These are phyloP conservation scores for Metarhizium humberi DNA, from an alignment of 2,329 filamentous ascomycete species.

Conservation along the genomic window DNA sequence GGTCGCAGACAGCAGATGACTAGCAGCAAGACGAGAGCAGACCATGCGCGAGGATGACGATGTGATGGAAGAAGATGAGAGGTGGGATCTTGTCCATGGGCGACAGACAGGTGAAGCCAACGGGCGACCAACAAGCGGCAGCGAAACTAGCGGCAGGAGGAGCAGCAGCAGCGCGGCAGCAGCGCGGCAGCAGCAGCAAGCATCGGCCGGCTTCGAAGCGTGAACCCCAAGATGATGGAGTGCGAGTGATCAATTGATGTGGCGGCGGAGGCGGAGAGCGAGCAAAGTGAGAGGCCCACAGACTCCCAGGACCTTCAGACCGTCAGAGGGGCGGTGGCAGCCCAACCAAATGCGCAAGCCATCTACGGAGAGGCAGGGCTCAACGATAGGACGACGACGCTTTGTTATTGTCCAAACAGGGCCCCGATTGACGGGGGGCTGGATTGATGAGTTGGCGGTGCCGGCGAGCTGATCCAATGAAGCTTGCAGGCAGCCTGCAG, in stretches of 20 bases:
- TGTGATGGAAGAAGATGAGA: not conserved
- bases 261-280: not conserved
- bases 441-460: slow-evolving; percentile 30
- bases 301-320: not conserved
- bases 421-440: slow-evolving; percentile 8
- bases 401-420: slow-evolving; percentile 5
- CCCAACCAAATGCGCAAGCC: slow-evolving; percentile 1
- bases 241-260: not conserved
- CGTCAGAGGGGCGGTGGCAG: not conserved
- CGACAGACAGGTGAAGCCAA: not conserved
- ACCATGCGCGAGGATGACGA: not conserved
- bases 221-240: too few relatives aligned
- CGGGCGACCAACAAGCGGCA: not conserved
- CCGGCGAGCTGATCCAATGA: slow-evolving; percentile 27
- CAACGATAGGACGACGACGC: not conserved
- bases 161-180: not conserved
- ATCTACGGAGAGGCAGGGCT: not conserved
- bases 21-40: not conserved
- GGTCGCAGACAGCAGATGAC: not conserved
- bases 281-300: not conserved
- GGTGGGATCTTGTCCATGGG: not conserved
- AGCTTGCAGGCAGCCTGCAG: slow-evolving; percentile 13
- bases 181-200: not conserved
- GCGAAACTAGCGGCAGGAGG: too few relatives aligned
- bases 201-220: too few relatives aligned